Evolutionary conservation across 495 filamentous ascomycete genomes (phyloP).

Genomic region (Friedmanniomyces simplex): DNA sequence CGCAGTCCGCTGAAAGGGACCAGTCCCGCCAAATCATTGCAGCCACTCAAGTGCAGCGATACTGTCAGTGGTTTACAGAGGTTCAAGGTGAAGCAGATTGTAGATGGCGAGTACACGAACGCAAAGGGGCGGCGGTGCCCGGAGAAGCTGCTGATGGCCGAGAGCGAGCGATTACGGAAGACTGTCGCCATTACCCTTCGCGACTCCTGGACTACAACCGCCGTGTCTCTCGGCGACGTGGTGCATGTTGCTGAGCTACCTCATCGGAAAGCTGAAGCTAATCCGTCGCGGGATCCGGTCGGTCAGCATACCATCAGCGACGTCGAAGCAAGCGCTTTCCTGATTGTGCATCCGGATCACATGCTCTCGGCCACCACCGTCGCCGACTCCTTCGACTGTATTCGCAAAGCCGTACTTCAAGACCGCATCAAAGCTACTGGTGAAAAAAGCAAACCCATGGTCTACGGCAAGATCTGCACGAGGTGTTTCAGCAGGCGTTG

Average conservation of each 20-base stretch:
- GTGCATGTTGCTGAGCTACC: slow-evolving; percentile 7
- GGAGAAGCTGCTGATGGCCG: slow-evolving; percentile 73
- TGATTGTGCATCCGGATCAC: slow-evolving; percentile 93
- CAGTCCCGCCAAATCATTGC: slow-evolving; percentile 36
- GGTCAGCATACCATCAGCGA: slow-evolving; percentile 69
- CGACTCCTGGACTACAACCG: slow-evolving; percentile 71
- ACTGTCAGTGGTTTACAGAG: slow-evolving; percentile 49
- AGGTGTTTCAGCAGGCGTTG: slow-evolving; percentile 85
- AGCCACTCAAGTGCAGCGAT: neutral
- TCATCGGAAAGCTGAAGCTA: neutral
- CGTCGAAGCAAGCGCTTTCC: slow-evolving; percentile 51
- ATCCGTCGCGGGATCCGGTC: slow-evolving; percentile 51
- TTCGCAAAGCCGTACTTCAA: slow-evolving; percentile 80
- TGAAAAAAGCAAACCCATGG: slow-evolving; percentile 61
- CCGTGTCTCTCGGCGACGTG: slow-evolving; percentile 22
- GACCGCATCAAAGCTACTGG: slow-evolving; percentile 83
- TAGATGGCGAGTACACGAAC: slow-evolving; percentile 54
- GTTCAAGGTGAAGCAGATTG: slow-evolving; percentile 63
- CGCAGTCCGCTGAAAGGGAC: slow-evolving; percentile 10
- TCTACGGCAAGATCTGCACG: slow-evolving; percentile 90
- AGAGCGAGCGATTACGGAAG: slow-evolving; percentile 56
- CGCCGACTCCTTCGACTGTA: slow-evolving; percentile 83
- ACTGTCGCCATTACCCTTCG: slow-evolving; percentile 65
- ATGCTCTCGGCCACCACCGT: slow-evolving; percentile 88
- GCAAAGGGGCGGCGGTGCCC: slow-evolving; percentile 46